Evolutionary conservation across 176 grass and related monocot species (phyloP).

Genomic region (Zoysia pacifica): DNA sequence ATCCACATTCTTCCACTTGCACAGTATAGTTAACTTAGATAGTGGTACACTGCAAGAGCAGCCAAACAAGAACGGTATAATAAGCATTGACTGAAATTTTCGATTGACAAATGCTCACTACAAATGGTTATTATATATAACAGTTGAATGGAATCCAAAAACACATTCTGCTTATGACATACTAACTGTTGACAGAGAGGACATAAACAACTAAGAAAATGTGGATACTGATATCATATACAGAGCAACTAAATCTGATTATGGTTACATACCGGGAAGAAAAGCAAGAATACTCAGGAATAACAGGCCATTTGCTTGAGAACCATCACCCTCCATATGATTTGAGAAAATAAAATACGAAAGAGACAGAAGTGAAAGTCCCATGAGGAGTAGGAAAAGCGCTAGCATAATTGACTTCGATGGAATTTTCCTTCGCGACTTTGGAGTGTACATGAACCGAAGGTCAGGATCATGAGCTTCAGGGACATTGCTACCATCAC

Average conservation of each 20-base stretch:
- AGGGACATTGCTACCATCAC: constrained; percentile 8
- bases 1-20: background rate
- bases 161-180: background rate
- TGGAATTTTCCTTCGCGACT: constrained; percentile 47
- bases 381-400: constrained; percentile 52
- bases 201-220: background rate
- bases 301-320: constrained; percentile 62
- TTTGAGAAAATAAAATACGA: constrained; percentile 63
- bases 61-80: too few relatives aligned
- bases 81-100: background rate
- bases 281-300: constrained; percentile 66
- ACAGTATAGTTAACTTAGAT: background rate
- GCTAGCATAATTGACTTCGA: constrained; percentile 78
- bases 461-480: constrained; percentile 31
- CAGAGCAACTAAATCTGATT: background rate
- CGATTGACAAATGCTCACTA: background rate
- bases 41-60: background rate
- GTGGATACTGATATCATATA: background rate
- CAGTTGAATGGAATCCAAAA: background rate
- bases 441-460: constrained; percentile 57
- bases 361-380: constrained; percentile 53
- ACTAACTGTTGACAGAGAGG: background rate
- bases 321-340: constrained; percentile 67
- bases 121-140: background rate
- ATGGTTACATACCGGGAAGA: constrained; percentile 64